Evolutionary conservation across 768 basidiomycete genomes (phyloP), one percentile per base, ranked within the genome.

Genomic region (Macrolepiota fuliginosa): DNA sequence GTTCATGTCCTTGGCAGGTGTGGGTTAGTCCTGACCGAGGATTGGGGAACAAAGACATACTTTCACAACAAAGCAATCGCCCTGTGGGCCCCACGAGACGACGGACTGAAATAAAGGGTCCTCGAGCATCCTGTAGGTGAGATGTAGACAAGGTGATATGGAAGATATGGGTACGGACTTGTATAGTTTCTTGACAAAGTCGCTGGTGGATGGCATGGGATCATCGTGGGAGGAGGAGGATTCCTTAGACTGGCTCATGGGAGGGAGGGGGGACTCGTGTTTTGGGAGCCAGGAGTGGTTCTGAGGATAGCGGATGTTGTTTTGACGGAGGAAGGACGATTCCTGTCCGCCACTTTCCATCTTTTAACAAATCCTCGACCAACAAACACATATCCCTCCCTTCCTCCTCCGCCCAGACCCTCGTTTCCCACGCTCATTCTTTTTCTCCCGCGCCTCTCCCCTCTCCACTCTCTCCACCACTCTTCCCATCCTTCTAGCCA

Each of bases 131-230:
- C 94, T 95, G 67, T 11, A 5, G 55, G 42, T 12, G 13, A 17
- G 13, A 27, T 55, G 46, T 11, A 53, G 40, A 12, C 22, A 57
- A 40, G n/a, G 2, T 2, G 6, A 45, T n/a, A 49, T 25, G 46
- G 54, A 54, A 52, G 50, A 10, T 35, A 45, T 32, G 40, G 27
- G 37, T 32, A 73, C 83, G 63, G 47, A 94, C 94, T 90, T 92
- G 89, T 90, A 95, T 9, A 96, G 77, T 72, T 95, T 96, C 79
- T 95, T 95, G 66, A 96, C 94, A 71, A 96, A 96, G 75, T 96
- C 94, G 67, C 87, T 89, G 35, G 94, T 91, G n/a, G 89, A 85
- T 1, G 92, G 89, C 90, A 92, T 89, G 60, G 81, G 79, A 69
- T 92, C 91, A 62, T 92, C 91, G 25, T 71, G 64, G 12, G 69